Base-by-base conservation (phyloP, 441 rosid species). In the Flueggea neowawraea region DNA sequence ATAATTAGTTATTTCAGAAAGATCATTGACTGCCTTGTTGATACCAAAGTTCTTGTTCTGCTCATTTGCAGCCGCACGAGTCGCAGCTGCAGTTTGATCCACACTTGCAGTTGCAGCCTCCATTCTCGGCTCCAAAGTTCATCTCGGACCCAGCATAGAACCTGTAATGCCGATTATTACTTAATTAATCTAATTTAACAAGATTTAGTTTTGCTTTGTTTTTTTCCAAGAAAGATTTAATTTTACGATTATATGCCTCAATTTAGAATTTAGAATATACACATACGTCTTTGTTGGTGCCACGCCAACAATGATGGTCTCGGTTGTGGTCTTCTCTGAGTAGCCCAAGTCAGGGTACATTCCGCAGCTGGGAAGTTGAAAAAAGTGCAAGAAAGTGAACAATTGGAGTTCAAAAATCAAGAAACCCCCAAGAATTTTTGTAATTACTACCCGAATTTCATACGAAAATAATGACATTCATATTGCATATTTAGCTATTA, bases 21-120 rank as follows among this genome's bases (percentile, higher is more conserved):
- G 12, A 43, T 43, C 8, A 6, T 43, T 43, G 12, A 6, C 45
- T 43, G 45, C 45, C 12, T 43, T 43, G 45, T 43, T 11, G 8
- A 6, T 11, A 43, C 12, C 8, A 6, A 43, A 8, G 12, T n/a
- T 16, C 14, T 10, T 14, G 3, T 33, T 5, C 6, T 15, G 10
- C 47, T 57, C 84, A 83, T 69, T 91, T 82, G 70, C 98, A 91
- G 67, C 3, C 72, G 86, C 99, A 94, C 7, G 84, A 87, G 70
- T 84, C 69, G 78, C 99, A 94, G 69, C 60, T 79, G 89, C 99
- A 91, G 85, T 67, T 81, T 63, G 82, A 72, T 64, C 89, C 91
- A 58, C 99, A 94, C 76, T 86, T 87, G 90, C 95, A 85, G 45
- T 66, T 2, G 28, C 28, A 22, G 28, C 28, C 28, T 22, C 28